Evolutionary conservation across 2,329 filamentous ascomycete genomes (phyloP).

Genomic region (Lasiodiplodia hormozganensis): DNA sequence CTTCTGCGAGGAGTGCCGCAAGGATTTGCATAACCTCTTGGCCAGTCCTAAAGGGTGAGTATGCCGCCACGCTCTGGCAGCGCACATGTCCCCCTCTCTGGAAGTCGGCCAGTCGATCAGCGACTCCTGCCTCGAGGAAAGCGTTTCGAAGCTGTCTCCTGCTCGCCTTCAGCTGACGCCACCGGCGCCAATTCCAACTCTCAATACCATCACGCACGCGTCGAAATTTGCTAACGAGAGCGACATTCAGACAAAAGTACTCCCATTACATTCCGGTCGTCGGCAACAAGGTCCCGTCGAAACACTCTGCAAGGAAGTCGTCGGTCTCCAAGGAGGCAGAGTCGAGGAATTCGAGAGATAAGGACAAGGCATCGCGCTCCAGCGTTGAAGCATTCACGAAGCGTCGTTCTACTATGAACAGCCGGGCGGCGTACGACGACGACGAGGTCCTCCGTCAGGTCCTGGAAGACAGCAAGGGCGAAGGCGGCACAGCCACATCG

Average conservation of each 20-base stretch:
- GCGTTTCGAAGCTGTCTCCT: conserved; percentile 5
- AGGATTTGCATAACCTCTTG: conserved; percentile 86
- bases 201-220: background rate
- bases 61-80: background rate
- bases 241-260: conserved; percentile 62
- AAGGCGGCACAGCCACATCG: conserved; percentile 65
- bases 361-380: conserved; percentile 60
- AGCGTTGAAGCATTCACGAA: conserved; percentile 72
- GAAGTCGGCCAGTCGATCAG: conserved; percentile 1
- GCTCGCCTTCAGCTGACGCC: conserved; percentile 22
- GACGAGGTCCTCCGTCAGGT: conserved; percentile 87
- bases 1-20: conserved; percentile 94
- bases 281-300: conserved; percentile 56
- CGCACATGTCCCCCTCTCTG: background rate
- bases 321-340: conserved; percentile 70
- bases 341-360: conserved; percentile 60
- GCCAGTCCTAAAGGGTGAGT: conserved; percentile 84
- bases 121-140: background rate
- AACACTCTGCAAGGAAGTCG: conserved; percentile 64
- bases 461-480: conserved; percentile 93
- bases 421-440: conserved; percentile 93
- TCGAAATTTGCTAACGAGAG: conserved; percentile 20
- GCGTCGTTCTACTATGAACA: conserved; percentile 96
- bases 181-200: conserved; percentile 28
- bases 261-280: conserved; percentile 69